A percentile compares a stretch with the other conserved stretches of the same genome.
phyloP scores from a whole-genome alignment of 2,329 filamentous ascomycete species.

The Ceratocystis cubensis region DNA sequence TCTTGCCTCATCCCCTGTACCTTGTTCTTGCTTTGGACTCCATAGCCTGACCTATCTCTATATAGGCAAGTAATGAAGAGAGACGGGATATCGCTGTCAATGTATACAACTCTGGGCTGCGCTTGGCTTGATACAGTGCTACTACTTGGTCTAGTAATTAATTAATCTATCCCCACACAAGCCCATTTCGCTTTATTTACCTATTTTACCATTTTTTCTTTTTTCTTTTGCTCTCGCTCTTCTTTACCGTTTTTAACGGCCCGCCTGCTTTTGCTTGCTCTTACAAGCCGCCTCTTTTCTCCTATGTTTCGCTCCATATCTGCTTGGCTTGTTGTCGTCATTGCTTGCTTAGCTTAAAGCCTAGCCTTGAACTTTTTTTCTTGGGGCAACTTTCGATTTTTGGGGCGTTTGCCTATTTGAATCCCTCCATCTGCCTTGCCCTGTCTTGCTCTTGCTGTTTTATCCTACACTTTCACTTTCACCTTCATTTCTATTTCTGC shows the following conservation, averaged over 20 bases:
- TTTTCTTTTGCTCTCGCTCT: not conserved
- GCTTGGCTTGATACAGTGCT: too few relatives aligned
- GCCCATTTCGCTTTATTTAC: not conserved
- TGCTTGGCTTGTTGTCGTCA: constrained; percentile 4
- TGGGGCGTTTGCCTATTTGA: constrained; percentile 7
- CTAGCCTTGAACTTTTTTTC: not conserved
- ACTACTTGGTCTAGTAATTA: too few relatives aligned
- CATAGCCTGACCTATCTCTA: too few relatives aligned
- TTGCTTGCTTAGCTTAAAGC: constrained; percentile 9
- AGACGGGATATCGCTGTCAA: too few relatives aligned
- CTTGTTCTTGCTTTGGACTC: too few relatives aligned
- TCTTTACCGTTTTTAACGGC: not conserved
- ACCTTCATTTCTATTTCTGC: constrained; percentile 19
- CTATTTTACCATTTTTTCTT: constrained; percentile 15
- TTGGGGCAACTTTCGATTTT: not conserved
- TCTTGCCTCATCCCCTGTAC: too few relatives aligned
- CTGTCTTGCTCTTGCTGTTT: constrained; percentile 20
- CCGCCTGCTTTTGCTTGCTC: constrained; percentile 4
- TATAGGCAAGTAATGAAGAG: too few relatives aligned
- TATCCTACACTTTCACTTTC: constrained; percentile 17
- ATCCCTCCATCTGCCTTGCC: constrained; percentile 15
- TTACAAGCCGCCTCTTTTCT: not conserved
- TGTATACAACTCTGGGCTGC: too few relatives aligned
- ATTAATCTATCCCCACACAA: too few relatives aligned
- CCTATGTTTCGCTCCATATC: constrained; percentile 3